Base-by-base conservation (phyloP, 2,329 filamentous ascomycete genomes). In the Conoideocrella luteorostrata region DNA sequence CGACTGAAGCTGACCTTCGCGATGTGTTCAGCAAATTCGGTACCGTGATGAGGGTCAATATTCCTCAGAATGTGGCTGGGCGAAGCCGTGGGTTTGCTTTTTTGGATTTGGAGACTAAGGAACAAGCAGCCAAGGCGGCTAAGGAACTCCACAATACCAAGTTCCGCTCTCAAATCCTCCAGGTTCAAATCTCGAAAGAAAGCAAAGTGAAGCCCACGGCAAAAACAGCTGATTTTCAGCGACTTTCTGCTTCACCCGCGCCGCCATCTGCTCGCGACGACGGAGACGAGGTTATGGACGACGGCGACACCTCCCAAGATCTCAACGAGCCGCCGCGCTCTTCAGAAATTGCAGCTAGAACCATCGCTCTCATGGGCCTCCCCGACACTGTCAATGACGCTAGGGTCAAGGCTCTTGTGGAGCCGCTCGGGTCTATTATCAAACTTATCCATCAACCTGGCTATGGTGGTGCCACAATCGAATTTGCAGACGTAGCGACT, bases 351-450 rank as follows among this genome's bases (percentile, higher is more conserved):
- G 64, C 71, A 23, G 78, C 82, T 39, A 82, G 88, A 41, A 93
- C 87, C 1, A 74, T 97, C 39, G 84, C 84, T 9, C 70, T 98
- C 22, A 78, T 96, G 65, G 85, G 90, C 49, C 71, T 98, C 1
- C 88, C 93, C 1, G 93, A 97, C 57, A 97, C 90, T 0, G 80
- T 97, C 56, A 96, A 94, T 51, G 88, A 95, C 56, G 80, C 86
- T 2, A 87, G 90, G 23, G 79, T 98, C 43, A 79, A 79, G 35
- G 74, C 81, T 0, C 69, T 94, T 3, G 80, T 86, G 7, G 84
- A 88, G 53, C 75, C 80, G 2, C 74, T 82, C 35, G 89, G 88
- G 1, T 64, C 74, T 1, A 72, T 96, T 20, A 72, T 82, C 50
- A 91, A 90, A 61, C 73, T 97, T 4, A 74, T 85, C 11, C 72